A percentile compares a stretch with the other conserved stretches of the same genome.
These are phyloP conservation scores for Aspergillus pseudoviridinutans DNA, from an alignment of 2,329 filamentous ascomycete genomes.

Conservation along the genomic window DNA sequence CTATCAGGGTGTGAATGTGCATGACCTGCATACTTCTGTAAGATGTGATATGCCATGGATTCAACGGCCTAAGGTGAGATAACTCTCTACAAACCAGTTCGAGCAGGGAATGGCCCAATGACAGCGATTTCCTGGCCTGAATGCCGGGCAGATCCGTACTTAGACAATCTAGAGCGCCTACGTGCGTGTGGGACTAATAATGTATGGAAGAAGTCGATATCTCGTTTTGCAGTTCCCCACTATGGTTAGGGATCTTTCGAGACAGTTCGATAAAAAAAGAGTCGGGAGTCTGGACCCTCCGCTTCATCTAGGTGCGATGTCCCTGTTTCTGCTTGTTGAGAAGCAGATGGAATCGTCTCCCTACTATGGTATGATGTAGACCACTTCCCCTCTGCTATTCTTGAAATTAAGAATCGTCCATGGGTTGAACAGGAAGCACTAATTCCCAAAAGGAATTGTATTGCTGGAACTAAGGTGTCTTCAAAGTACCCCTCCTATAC, in stretches of 20 bases:
- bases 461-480: neutral
- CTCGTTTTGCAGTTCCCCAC: neutral
- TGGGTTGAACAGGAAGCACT: neutral
- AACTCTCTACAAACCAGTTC: neutral
- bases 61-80: neutral
- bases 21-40: neutral
- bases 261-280: neutral
- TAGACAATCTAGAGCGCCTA: neutral
- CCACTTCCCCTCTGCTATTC: neutral
- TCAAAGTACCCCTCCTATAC: neutral
- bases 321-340: neutral
- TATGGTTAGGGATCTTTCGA: neutral
- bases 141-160: neutral
- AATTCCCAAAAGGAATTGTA: neutral
- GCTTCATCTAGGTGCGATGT: neutral
- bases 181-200: too few relatives aligned
- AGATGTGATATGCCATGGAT: neutral
- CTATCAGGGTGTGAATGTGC: neutral
- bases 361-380: neutral
- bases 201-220: neutral
- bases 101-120: neutral
- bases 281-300: neutral
- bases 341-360: neutral
- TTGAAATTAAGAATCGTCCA: neutral
- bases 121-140: neutral